Evolutionary conservation across 257 asterid genomes (phyloP).

Genomic region (Jacaranda copaia): DNA sequence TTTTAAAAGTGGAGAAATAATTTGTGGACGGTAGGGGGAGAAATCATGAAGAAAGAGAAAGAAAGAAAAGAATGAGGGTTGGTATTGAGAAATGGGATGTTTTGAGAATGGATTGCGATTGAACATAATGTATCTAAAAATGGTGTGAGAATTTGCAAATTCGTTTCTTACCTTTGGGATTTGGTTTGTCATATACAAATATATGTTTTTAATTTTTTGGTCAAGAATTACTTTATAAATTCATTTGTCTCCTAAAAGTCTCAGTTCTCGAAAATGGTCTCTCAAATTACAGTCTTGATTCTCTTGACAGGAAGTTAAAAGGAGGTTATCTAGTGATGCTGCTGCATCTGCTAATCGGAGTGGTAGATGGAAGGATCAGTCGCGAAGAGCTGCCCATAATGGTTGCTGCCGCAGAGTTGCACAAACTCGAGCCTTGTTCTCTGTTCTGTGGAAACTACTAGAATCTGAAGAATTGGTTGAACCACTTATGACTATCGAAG

Average conservation of each 20-base stretch:
- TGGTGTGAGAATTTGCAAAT: too few relatives aligned
- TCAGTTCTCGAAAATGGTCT: slow-evolving; percentile 26
- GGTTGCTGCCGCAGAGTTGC: slow-evolving; percentile 97
- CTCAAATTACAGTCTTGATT: slow-evolving; percentile 36
- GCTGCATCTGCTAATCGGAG: slow-evolving; percentile 79
- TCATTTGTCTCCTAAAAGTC: slow-evolving; percentile 27
- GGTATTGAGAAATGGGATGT: too few relatives aligned
- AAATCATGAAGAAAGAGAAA: too few relatives aligned
- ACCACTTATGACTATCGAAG: slow-evolving; percentile 74
- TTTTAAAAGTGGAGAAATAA: too few relatives aligned
- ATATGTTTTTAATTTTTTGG: not conserved
- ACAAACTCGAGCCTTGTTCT: slow-evolving; percentile 80
- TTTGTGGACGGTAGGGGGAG: too few relatives aligned
- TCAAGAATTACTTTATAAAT: slow-evolving; percentile 5
- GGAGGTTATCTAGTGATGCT: slow-evolving; percentile 86
- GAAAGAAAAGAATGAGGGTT: too few relatives aligned
- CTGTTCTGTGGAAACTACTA: slow-evolving; percentile 85
- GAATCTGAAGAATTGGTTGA: slow-evolving; percentile 80
- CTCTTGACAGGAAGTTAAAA: slow-evolving; percentile 89
- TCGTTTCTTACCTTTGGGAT: not conserved
- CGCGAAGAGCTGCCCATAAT: slow-evolving; percentile 87
- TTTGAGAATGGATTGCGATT: too few relatives aligned
- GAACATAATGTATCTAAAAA: too few relatives aligned
- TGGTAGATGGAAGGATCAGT: slow-evolving; percentile 99
- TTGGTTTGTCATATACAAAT: not conserved